A percentile compares a stretch with the other conserved stretches of the same genome.
These are phyloP conservation scores for Isatis tinctoria DNA, from an alignment of 345 rosid genomes.

Conservation along the genomic window DNA sequence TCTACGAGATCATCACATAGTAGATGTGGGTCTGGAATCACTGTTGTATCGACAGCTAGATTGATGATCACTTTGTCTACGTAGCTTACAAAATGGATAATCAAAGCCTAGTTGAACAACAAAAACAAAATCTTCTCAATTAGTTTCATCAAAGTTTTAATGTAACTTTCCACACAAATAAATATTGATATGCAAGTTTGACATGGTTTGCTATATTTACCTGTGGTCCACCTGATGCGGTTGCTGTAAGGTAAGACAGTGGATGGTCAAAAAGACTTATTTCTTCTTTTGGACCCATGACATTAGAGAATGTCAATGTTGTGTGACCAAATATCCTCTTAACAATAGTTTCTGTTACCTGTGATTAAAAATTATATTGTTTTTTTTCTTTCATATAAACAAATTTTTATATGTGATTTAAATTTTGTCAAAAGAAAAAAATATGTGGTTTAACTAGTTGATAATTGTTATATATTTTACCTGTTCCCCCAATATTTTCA, in stretches of 20 bases:
- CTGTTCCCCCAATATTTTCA: slow-evolving; percentile 39
- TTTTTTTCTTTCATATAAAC: not conserved
- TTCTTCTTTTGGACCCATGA: slow-evolving; percentile 54
- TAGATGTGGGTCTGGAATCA: slow-evolving; percentile 58
- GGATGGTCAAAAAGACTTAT: slow-evolving; percentile 53
- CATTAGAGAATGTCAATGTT: slow-evolving; percentile 49
- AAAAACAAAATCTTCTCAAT: not conserved
- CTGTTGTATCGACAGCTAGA: slow-evolving; percentile 61
- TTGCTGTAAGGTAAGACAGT: slow-evolving; percentile 46
- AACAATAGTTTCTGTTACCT: slow-evolving; percentile 33
- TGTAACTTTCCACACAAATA: too few species aligned
- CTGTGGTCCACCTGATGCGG: slow-evolving; percentile 48
- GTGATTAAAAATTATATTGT: not conserved
- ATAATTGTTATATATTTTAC: not conserved
- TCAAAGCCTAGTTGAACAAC: slow-evolving; percentile 66
- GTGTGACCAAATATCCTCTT: slow-evolving; percentile 35
- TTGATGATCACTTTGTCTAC: slow-evolving; percentile 50
- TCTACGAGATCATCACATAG: slow-evolving; percentile 53
- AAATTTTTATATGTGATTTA: too few species aligned
- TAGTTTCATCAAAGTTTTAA: not conserved
- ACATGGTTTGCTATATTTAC: slow-evolving; percentile 21
- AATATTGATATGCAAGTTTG: not conserved
- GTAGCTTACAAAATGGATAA: slow-evolving; percentile 68
- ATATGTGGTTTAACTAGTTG: not conserved
- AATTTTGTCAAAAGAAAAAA: too few species aligned